Base-by-base conservation (phyloP, 2,329 filamentous ascomycete species). In the Tolypocladium paradoxum region DNA sequence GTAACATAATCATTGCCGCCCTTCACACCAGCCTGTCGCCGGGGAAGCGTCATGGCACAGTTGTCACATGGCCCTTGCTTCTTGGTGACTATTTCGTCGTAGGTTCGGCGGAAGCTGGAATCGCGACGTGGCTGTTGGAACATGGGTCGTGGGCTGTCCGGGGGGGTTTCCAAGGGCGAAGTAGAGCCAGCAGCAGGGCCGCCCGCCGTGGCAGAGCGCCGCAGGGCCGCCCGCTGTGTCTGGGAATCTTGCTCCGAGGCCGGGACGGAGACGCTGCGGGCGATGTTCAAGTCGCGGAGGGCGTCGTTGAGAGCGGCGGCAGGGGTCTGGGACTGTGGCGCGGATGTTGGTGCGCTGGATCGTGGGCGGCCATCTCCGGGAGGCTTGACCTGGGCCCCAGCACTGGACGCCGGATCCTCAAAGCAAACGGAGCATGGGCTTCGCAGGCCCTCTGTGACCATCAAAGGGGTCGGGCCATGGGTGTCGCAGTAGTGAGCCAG, bases 401-500 rank as follows among this genome's bases (percentile, higher is more conserved):
- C 14, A 29, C 33, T 54, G 5, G 52, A 22, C 20, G 55, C 49
- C 29, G 52, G 34, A 43, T 69, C 65, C 35, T 84, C 78, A 62
- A 75, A 79, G 64, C 83, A 87, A 60, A 75, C 72, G 54, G 73
- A 72, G 62, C 83, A 87, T 48, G 78, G 74, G 14, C 81, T 78
- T 2, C 81, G 79, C 16, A 84, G 69, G 49, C 82, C 82, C 65
- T 87, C 82, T 36, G 83, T 87, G 62, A 85, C 83, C 79, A 87
- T 84, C 54, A 87, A 68, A 49, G 83, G 83, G 48, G 83, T 86
- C 49, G 83, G 83, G 57, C 83, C 83, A 69, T 87, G 83, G 57
- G 81, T 75, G 66, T 87, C 83, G 74, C 83, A 87, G 65, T 85
- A 86, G 66, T 86, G 83, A 62, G 83, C 83, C 61, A 87, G 75